These are phyloP conservation scores for Laetiporus sulphureus DNA, from an alignment of 1,284 basidiomycete genomes.

Conservation along the genomic window DNA sequence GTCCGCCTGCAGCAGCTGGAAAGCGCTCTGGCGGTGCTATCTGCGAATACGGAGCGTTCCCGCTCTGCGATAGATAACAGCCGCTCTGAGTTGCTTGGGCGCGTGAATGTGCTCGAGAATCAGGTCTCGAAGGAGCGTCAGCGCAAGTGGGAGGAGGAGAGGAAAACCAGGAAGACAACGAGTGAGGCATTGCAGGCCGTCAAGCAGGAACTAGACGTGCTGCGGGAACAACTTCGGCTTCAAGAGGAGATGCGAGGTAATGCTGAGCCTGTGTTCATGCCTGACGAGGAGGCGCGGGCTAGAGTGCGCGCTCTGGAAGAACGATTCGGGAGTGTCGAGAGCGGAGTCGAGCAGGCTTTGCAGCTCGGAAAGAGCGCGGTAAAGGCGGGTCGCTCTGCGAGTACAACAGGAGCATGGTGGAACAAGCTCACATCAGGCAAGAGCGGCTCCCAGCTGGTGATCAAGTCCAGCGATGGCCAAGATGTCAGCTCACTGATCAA, in stretches of 20 bases:
- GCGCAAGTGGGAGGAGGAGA: slow-evolving; percentile 49
- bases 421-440: slow-evolving; percentile 43
- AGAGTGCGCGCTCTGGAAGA: slow-evolving; percentile 54
- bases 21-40: slow-evolving; percentile 48
- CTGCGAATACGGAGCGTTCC: slow-evolving; percentile 44
- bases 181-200: slow-evolving; percentile 42
- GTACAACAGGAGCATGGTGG: slow-evolving; percentile 48
- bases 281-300: slow-evolving; percentile 50
- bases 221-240: slow-evolving; percentile 42
- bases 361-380: slow-evolving; percentile 51
- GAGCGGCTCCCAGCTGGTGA: slow-evolving; percentile 40
- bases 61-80: slow-evolving; percentile 42
- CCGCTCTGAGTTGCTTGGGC: slow-evolving; percentile 43
- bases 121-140: slow-evolving; percentile 48
- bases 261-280: slow-evolving; percentile 16
- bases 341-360: slow-evolving; percentile 64
- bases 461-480: slow-evolving; percentile 71
- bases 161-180: slow-evolving; percentile 37
- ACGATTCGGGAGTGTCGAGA: slow-evolving; percentile 56
- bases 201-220: slow-evolving; percentile 46
- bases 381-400: slow-evolving; percentile 29
- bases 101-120: slow-evolving; percentile 48
- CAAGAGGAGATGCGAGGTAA: slow-evolving; percentile 25
- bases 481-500: slow-evolving; percentile 69
- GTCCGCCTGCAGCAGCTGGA: slow-evolving; percentile 64